A percentile compares a stretch with the other conserved stretches of the same genome.
Conservation (phyloP, 1,139 yeast genomes). For the Saccharomycopsis crataegensis region DNA sequence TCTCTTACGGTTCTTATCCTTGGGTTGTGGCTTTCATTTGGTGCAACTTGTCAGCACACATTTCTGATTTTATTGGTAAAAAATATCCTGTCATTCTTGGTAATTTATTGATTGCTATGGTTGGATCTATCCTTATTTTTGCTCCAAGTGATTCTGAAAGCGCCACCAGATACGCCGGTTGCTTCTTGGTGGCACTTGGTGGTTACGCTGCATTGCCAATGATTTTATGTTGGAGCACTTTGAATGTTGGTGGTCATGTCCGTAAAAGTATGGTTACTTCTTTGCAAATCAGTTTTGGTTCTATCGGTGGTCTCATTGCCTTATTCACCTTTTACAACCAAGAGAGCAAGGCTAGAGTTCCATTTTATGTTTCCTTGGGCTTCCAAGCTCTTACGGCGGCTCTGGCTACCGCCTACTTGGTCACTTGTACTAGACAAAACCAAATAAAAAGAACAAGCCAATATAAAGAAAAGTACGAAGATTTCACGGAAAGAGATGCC, state of each 20-base stretch:
- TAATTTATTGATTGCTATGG: constrained; percentile 13
- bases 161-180: constrained; percentile 53
- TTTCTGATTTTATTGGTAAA: constrained; percentile 2
- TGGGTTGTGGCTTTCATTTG: constrained; percentile 20
- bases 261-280: constrained; percentile 69
- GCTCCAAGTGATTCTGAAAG: neutral
- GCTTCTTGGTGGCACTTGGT: constrained; percentile 60
- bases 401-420: neutral
- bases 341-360: constrained; percentile 34
- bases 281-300: constrained; percentile 74
- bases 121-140: constrained; percentile 35
- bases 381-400: constrained; percentile 2
- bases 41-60: constrained; percentile 10
- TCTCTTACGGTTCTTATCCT: constrained; percentile 13
- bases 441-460: constrained; percentile 7
- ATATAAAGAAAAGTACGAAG: constrained; percentile 11
- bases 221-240: constrained; percentile 62
- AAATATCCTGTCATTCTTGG: constrained; percentile 5
- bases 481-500: constrained; percentile 6
- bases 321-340: constrained; percentile 54
- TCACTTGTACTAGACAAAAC: constrained; percentile 5
- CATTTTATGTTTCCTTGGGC: constrained; percentile 7
- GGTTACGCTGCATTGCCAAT: constrained; percentile 69
- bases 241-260: constrained; percentile 56
- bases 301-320: constrained; percentile 74